These are phyloP conservation scores for Echinosophora koreensis DNA, from an alignment of 306 rosid species.

Conservation along the genomic window DNA sequence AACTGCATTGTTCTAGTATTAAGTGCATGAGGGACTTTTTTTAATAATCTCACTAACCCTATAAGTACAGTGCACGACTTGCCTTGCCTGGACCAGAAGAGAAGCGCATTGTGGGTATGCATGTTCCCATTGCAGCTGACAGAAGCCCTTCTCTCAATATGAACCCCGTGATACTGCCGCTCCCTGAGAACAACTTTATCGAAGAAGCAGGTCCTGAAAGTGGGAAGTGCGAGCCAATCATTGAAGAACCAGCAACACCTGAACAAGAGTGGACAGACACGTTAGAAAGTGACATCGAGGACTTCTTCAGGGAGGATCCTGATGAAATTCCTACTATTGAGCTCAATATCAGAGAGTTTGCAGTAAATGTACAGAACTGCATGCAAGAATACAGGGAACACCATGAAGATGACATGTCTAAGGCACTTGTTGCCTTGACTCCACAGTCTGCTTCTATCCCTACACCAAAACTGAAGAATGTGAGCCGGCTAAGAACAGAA, in stretches of 20 bases:
- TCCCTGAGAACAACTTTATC: constrained; percentile 53
- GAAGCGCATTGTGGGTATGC: constrained; percentile 60
- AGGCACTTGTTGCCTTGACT: constrained; percentile 81
- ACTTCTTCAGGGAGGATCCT: constrained; percentile 66
- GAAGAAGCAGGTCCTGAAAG: constrained; percentile 51
- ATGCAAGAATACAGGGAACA: constrained; percentile 63
- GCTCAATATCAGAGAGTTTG: constrained; percentile 57
- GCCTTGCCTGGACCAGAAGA: constrained; percentile 96
- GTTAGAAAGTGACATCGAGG: constrained; percentile 83
- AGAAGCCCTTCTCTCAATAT: constrained; percentile 52
- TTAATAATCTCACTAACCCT: constrained; percentile 47
- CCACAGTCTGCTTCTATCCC: constrained; percentile 71
- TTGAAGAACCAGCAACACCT: constrained; percentile 92
- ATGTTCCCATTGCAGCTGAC: constrained; percentile 51
- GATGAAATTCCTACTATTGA: constrained; percentile 70
- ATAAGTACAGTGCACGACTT: constrained; percentile 79
- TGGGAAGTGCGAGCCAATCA: constrained; percentile 76
- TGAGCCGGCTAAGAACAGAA: constrained; percentile 90
- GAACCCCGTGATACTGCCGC: constrained; percentile 59
- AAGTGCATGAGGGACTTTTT: constrained; percentile 13
- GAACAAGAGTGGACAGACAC: constrained; percentile 64
- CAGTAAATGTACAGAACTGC: constrained; percentile 51
- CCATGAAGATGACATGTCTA: constrained; percentile 75
- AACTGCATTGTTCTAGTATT: constrained; percentile 5
- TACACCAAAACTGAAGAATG: constrained; percentile 77